Percentiles rank a stretch among this genome's conserved stretches.
Evolutionary conservation across 2,329 filamentous ascomycete species (phyloP).

Genomic region (Iodosphaeria phyllophila): DNA sequence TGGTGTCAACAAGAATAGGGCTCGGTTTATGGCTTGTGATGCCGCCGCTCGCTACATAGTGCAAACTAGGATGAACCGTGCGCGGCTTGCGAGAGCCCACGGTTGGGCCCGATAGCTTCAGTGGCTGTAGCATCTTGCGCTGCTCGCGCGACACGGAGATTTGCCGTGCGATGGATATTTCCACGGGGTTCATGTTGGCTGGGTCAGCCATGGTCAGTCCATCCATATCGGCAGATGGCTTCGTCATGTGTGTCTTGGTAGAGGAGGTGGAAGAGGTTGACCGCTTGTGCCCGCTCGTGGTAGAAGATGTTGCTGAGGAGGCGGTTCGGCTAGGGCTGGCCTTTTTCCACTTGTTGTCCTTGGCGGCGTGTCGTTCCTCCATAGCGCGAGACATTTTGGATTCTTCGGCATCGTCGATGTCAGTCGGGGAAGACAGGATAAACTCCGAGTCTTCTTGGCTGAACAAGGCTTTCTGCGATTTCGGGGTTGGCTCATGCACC

Average conservation of each 20-base stretch:
- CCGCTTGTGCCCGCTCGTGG: constrained; percentile 12
- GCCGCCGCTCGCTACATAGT: too few relatives aligned
- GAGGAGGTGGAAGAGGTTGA: constrained; percentile 15
- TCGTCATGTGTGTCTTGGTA: constrained; percentile 14
- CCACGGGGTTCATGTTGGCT: constrained; percentile 29
- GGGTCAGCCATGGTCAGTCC: constrained; percentile 13
- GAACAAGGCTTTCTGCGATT: constrained; percentile 13
- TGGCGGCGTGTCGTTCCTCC: neutral
- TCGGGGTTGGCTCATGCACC: constrained; percentile 7
- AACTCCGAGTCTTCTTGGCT: constrained; percentile 16
- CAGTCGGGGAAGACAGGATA: constrained; percentile 22
- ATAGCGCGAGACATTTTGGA: constrained; percentile 6
- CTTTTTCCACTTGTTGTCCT: constrained; percentile 29
- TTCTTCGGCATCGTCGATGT: constrained; percentile 9
- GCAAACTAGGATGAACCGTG: too few relatives aligned
- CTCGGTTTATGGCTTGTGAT: too few relatives aligned
- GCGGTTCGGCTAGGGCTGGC: constrained; percentile 18
- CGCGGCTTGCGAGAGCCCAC: constrained; percentile 5
- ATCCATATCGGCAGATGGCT: constrained; percentile 16
- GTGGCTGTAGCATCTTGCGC: constrained; percentile 35
- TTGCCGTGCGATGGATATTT: constrained; percentile 49
- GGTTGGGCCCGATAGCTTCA: constrained; percentile 19
- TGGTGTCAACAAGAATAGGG: constrained; percentile 19
- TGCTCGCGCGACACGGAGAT: constrained; percentile 47
- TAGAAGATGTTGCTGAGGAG: constrained; percentile 11